Evolutionary conservation across 2,329 filamentous ascomycete genomes (phyloP).

Genomic region (Emericellopsis cladophorae): DNA sequence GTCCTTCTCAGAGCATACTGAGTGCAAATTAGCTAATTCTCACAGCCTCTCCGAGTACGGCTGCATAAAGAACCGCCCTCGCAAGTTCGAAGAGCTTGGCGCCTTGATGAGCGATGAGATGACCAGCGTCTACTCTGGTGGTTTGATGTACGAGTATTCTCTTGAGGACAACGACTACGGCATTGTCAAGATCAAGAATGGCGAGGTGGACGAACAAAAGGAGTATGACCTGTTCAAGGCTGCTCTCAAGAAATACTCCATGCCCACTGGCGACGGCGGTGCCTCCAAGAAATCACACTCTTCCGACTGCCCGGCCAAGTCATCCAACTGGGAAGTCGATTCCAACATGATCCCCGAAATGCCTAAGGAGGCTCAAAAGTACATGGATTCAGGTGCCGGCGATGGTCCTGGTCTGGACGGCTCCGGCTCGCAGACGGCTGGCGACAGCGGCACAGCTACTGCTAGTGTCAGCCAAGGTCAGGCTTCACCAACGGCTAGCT

Average conservation of each 20-base stretch:
- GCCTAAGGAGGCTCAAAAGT: constrained; percentile 35
- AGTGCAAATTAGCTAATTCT: not conserved
- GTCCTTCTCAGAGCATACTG: constrained; percentile 6
- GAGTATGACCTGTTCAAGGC: constrained; percentile 49
- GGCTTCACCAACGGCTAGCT: constrained; percentile 13
- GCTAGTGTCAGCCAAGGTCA: constrained; percentile 21
- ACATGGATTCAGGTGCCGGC: constrained; percentile 40
- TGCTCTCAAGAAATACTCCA: constrained; percentile 34
- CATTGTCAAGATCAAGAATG: constrained; percentile 52
- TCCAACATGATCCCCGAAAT: constrained; percentile 36
- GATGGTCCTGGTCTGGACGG: constrained; percentile 39
- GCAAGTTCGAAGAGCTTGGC: constrained; percentile 67
- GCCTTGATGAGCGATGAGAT: constrained; percentile 75
- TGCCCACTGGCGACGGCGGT: constrained; percentile 37
- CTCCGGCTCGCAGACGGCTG: constrained; percentile 38
- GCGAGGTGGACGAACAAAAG: constrained; percentile 37
- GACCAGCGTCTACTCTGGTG: constrained; percentile 85
- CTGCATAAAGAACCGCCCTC: constrained; percentile 63
- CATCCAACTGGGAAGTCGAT: constrained; percentile 37
- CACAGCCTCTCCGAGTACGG: constrained; percentile 80
- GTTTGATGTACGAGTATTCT: constrained; percentile 91
- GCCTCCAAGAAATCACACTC: constrained; percentile 32
- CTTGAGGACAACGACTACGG: constrained; percentile 70
- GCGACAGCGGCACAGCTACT: constrained; percentile 32
- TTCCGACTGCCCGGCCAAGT: constrained; percentile 34